Percentiles rank a stretch among this genome's conserved stretches.
Conservation (phyloP, 2,329 filamentous ascomycete species). For the Corynespora cassiicola region DNA sequence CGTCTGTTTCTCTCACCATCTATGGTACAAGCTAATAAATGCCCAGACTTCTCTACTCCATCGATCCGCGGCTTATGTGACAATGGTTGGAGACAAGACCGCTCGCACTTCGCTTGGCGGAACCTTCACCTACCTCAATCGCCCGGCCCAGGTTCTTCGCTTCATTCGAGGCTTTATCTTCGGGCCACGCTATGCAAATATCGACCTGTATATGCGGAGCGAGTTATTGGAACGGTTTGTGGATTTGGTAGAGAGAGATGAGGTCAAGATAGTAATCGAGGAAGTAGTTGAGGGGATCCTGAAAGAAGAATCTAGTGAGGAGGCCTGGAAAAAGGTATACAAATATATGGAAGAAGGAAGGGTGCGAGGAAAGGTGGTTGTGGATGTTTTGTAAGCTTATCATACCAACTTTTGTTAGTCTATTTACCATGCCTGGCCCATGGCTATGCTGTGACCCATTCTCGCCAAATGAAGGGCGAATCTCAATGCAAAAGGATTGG, state of each 20-base stretch:
- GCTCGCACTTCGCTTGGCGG: conserved; percentile 48
- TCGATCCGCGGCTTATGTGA: conserved; percentile 49
- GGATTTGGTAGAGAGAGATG: conserved; percentile 25
- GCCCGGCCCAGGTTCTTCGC: conserved; percentile 31
- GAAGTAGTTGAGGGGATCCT: conserved; percentile 35
- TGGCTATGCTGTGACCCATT: no score
- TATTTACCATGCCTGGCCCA: no score
- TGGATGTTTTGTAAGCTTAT: no score
- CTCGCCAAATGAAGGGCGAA: no score
- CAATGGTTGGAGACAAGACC: conserved; percentile 48
- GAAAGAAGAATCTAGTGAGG: conserved; percentile 17
- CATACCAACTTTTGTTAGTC: no score
- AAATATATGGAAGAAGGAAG: conserved; percentile 33
- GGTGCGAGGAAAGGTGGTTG: conserved; percentile 38
- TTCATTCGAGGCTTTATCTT: conserved; percentile 28
- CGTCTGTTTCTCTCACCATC: neutral
- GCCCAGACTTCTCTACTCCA: conserved; percentile 30
- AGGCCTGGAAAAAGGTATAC: conserved; percentile 31
- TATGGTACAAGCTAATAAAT: no score
- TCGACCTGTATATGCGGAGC: conserved; percentile 28
- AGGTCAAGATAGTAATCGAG: conserved; percentile 31
- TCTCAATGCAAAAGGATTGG: no score
- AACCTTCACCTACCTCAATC: conserved; percentile 38
- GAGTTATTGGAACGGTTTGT: conserved; percentile 30
- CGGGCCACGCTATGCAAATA: conserved; percentile 38